Evolutionary conservation across 352 stramenopile species (phyloP).

Genomic region (Halophytophthora batemanensis): DNA sequence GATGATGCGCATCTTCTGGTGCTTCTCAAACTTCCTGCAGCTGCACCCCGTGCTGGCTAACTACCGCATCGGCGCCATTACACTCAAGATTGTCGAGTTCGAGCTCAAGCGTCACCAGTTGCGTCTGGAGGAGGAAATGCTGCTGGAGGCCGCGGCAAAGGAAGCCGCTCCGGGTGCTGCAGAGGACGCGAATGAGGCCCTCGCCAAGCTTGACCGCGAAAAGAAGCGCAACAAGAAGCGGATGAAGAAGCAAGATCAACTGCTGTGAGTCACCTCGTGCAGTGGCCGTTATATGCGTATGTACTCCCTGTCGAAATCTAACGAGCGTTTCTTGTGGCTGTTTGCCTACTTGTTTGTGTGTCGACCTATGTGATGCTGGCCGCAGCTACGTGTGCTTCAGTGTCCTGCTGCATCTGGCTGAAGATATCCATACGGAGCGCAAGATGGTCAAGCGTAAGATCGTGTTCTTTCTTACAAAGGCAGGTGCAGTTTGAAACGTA

Average conservation of each 20-base stretch:
- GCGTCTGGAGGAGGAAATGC: slow-evolving; percentile 64
- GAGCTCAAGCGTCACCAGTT: slow-evolving; percentile 90
- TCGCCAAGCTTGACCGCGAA: slow-evolving; percentile 72
- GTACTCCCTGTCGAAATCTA: slow-evolving; percentile 1
- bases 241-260: slow-evolving; percentile 91
- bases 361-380: not conserved
- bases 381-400: slow-evolving; percentile 87
- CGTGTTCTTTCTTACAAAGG: slow-evolving; percentile 77
- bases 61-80: slow-evolving; percentile 92
- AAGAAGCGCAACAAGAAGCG: slow-evolving; percentile 86
- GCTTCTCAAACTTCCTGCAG: slow-evolving; percentile 94
- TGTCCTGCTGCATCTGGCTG: slow-evolving; percentile 93
- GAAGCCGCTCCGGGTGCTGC: slow-evolving; percentile 18
- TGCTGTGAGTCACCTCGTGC: slow-evolving; percentile 58
- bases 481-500: slow-evolving; percentile 2
- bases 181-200: slow-evolving; percentile 21
- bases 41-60: slow-evolving; percentile 92
- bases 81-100: slow-evolving; percentile 94
- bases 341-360: no score
- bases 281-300: not conserved
- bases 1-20: slow-evolving; percentile 94
- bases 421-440: slow-evolving; percentile 91
- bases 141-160: slow-evolving; percentile 33
- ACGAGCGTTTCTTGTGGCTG: no score
- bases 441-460: slow-evolving; percentile 96